Base-by-base conservation (phyloP, 2,329 filamentous ascomycete species). In the Colletotrichum viniferum region DNA sequence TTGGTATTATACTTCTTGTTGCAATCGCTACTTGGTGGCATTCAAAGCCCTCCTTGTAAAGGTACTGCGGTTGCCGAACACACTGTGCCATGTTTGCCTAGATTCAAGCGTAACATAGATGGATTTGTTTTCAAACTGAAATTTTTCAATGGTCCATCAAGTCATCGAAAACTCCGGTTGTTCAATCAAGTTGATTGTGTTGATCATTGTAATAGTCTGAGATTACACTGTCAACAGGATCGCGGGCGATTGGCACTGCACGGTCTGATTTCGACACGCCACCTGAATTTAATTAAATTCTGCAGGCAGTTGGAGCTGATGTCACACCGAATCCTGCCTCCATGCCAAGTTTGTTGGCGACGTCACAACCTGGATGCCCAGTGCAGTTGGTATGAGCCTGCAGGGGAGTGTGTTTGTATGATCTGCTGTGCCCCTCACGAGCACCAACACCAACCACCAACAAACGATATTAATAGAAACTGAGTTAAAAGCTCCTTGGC, bases 81-180 rank as follows among this genome's bases (percentile, higher is more conserved):
- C 38, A 3, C 1, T 4, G 1, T 43, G 18, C 4, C 38, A 43
- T 43, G 18, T 18, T 43, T 12, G 38, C 38, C 18, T 12, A 0
- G 38, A 43, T 3, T 43, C 1, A n/a, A n/a, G 38, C 38, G 18
- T 43, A 48, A 48, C 18, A 48, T 48, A 21, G 9, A n/a, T 48
- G 18, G 38, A 1, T 2, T n/a, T 12, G 38, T 48, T 12, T 2
- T 2, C 18, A 48, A 48, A 48, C 1, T 48, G 0, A 0, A 12
- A 6, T 0, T 48, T 18, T 3, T 38, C 36, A 43, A 18, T 10
- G 0, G 2, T 9, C 36, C 0, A 38, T 38, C 16, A 38, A 18
- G 16, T 18, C 1, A 43, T n/a, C 0, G 36, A 48, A 48, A n/a
- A 12, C 5, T 7, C 5, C 0, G 38, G 38, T 12, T 48, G 38